Evolutionary conservation across 1,284 basidiomycete genomes (phyloP).

Genomic region (Porogramme epimiltina): DNA sequence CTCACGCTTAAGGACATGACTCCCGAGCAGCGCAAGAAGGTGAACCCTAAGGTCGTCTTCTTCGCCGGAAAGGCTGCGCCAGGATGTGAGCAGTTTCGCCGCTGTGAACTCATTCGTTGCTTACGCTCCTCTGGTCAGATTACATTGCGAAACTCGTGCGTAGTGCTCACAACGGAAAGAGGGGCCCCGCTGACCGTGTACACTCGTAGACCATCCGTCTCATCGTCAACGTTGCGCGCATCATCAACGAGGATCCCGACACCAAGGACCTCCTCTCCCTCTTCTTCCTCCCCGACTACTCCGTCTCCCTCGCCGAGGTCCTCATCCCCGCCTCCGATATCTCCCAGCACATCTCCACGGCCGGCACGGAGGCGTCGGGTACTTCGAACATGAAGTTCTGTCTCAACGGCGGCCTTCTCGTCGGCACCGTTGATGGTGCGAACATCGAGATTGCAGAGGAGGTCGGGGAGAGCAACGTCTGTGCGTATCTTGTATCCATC

Average conservation of each 20-base stretch:
- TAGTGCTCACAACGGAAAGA: too few relatives aligned
- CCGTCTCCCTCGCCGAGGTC: conserved; percentile 86
- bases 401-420: conserved; percentile 84
- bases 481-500: conserved; percentile 44
- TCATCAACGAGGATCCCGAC: conserved; percentile 87
- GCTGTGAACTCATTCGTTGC: background rate
- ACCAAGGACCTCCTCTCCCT: conserved; percentile 82
- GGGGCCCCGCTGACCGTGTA: background rate
- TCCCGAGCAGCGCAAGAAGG: conserved; percentile 77
- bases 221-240: conserved; percentile 84
- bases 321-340: conserved; percentile 92
- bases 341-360: conserved; percentile 92
- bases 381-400: conserved; percentile 95
- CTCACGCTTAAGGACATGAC: conserved; percentile 78
- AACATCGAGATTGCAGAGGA: conserved; percentile 96
- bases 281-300: conserved; percentile 89
- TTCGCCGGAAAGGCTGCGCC: conserved; percentile 91
- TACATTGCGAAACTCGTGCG: conserved; percentile 78
- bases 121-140: conserved; percentile 40
- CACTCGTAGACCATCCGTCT: conserved; percentile 77
- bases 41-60: conserved; percentile 81
- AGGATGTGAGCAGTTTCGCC: conserved; percentile 53
- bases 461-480: conserved; percentile 72
- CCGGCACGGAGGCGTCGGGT: conserved; percentile 88
- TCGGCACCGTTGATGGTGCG: conserved; percentile 86